Conservation (phyloP, 495 filamentous ascomycete genomes). For the Lophium mytilinum region DNA sequence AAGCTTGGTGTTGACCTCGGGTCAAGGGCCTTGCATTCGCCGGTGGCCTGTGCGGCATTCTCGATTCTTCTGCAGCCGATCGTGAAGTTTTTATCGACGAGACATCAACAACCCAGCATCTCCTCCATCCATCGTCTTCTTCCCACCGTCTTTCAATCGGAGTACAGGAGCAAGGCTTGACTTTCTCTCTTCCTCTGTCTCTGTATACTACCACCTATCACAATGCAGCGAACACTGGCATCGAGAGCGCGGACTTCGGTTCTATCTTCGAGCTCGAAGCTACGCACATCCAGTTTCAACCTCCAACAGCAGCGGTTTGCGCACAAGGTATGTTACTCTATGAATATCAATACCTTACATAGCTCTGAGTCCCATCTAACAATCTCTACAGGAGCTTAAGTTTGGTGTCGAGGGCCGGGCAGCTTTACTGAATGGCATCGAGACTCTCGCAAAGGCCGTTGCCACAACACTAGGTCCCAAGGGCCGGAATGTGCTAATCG, state of each 20-base stretch:
- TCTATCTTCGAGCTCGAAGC: conserved; percentile 57
- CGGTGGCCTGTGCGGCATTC: background rate
- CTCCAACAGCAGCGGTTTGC: conserved; percentile 84
- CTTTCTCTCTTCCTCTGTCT: conserved; percentile 4
- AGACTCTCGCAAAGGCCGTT: conserved; percentile 93
- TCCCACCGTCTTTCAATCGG: conserved; percentile 15
- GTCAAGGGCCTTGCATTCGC: background rate
- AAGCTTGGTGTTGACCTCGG: conserved; percentile 2
- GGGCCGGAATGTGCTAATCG: conserved; percentile 95
- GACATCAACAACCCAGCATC: background rate
- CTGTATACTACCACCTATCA: conserved; percentile 16
- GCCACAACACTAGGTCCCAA: conserved; percentile 95
- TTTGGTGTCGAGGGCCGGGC: conserved; percentile 94
- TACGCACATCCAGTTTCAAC: conserved; percentile 44
- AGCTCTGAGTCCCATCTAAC: conserved; percentile 5
- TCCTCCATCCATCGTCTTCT: conserved; percentile 7
- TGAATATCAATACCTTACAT: conserved; percentile 10
- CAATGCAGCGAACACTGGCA: conserved; percentile 69
- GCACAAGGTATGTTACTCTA: conserved; percentile 66
- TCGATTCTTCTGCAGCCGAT: background rate
- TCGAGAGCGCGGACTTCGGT: conserved; percentile 58
- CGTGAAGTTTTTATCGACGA: background rate
- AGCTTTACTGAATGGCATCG: conserved; percentile 83
- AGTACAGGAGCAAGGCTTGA: conserved; percentile 20
- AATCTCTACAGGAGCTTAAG: conserved; percentile 70